Evolutionary conservation across 495 filamentous ascomycete genomes (phyloP).

Genomic region (Xylona heveae): DNA sequence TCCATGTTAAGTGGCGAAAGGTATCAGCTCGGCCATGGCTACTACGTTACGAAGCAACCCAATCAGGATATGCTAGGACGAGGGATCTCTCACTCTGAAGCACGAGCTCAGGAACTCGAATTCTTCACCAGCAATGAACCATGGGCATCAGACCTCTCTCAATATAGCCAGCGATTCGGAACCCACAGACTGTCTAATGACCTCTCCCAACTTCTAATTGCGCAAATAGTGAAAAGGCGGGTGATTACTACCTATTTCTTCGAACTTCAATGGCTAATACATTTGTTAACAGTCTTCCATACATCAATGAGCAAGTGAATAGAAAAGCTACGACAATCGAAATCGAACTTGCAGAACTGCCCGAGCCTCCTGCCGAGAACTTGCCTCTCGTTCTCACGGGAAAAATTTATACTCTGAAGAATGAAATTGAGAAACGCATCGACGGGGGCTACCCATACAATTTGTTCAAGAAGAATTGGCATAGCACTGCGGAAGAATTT

Average conservation of each 20-base stretch:
- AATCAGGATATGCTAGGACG: slow-evolving; percentile 16
- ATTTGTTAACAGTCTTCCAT: not conserved
- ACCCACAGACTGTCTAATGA: slow-evolving; percentile 12
- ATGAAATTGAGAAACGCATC: not conserved
- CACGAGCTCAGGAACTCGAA: slow-evolving; percentile 14
- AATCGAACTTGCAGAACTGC: slow-evolving; percentile 1
- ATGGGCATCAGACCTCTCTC: slow-evolving; percentile 15
- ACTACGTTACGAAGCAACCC: slow-evolving; percentile 26
- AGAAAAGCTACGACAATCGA: slow-evolving; percentile 3
- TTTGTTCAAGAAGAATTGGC: slow-evolving; percentile 2
- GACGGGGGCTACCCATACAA: not conserved
- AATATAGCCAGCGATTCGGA: slow-evolving; percentile 17
- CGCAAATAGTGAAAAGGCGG: slow-evolving; percentile 11
- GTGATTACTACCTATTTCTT: not conserved
- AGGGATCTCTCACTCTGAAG: slow-evolving; percentile 14
- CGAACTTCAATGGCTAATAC: not conserved
- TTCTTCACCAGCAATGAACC: slow-evolving; percentile 19
- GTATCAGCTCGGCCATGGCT: slow-evolving; percentile 18
- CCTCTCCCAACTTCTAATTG: slow-evolving; percentile 17
- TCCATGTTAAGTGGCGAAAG: slow-evolving; percentile 15
- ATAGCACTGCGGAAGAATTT: not conserved
- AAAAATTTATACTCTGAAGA: not conserved
- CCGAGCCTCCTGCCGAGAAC: slow-evolving; percentile 3
- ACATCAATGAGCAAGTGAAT: slow-evolving; percentile 2
- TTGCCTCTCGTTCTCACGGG: not conserved